phyloP scores from a whole-genome alignment of 352 stramenopile genomes.

The Stramenopiles sp. region DNA sequence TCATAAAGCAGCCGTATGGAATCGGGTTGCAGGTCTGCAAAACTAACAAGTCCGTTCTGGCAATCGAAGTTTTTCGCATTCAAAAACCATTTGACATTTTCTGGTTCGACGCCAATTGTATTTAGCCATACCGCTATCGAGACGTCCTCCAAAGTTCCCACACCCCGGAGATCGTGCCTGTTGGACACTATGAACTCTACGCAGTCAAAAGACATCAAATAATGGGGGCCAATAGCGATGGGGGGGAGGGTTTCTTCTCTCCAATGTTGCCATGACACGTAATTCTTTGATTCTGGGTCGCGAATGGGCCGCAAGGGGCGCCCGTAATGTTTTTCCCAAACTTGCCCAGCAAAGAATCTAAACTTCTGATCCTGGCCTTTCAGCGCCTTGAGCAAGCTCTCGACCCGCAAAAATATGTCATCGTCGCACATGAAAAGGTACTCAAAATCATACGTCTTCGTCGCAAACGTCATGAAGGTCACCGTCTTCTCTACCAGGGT shows the following conservation, averaged over 20 bases:
- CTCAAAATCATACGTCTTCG: slow-evolving; percentile 6
- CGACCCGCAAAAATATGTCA: slow-evolving; percentile 33
- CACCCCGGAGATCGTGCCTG: slow-evolving; percentile 17
- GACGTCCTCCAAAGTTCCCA: slow-evolving; percentile 35
- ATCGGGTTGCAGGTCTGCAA: slow-evolving; percentile 30
- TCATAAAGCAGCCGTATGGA: slow-evolving; percentile 34
- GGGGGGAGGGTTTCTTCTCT: slow-evolving; percentile 25
- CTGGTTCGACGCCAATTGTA: slow-evolving; percentile 29
- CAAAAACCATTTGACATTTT: slow-evolving; percentile 28
- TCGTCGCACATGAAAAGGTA: slow-evolving; percentile 41
- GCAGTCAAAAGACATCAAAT: slow-evolving; percentile 33
- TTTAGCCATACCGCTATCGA: slow-evolving; percentile 37
- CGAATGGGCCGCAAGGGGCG: slow-evolving; percentile 22
- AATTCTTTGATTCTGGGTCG: slow-evolving; percentile 25
- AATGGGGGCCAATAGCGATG: slow-evolving; percentile 31
- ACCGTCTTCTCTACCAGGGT: slow-evolving; percentile 35
- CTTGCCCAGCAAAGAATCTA: slow-evolving; percentile 27
- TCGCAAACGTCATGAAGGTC: slow-evolving; percentile 32
- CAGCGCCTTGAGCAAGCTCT: slow-evolving; percentile 21
- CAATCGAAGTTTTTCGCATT: slow-evolving; percentile 30
- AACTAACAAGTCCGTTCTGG: slow-evolving; percentile 26
- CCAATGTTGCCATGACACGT: slow-evolving; percentile 25
- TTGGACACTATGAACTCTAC: slow-evolving; percentile 29
- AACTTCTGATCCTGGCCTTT: slow-evolving; percentile 13
- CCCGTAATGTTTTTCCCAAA: slow-evolving; percentile 26